These are phyloP conservation scores for Malbranchea zuffiana DNA, from an alignment of 2,329 filamentous ascomycete species.

Conservation along the genomic window DNA sequence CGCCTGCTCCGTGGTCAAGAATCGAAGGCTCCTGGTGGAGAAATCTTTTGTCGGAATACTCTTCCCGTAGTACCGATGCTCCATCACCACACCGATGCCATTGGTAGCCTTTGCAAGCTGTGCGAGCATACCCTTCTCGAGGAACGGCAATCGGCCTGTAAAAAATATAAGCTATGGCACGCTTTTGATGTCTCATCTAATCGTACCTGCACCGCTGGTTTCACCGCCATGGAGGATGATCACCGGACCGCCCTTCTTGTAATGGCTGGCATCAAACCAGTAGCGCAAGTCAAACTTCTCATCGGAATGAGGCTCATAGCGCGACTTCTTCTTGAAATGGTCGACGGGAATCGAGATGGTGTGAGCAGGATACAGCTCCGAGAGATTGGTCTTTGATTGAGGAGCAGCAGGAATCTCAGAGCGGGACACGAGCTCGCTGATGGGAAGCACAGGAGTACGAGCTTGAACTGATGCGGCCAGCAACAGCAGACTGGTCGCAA, in stretches of 20 bases:
- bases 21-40: constrained; percentile 59
- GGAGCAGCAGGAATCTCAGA: not conserved
- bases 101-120: constrained; percentile 59
- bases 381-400: constrained; percentile 12
- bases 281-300: constrained; percentile 62
- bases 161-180: constrained; percentile 16
- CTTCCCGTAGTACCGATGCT: constrained; percentile 77
- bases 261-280: constrained; percentile 70
- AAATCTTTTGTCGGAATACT: constrained; percentile 60
- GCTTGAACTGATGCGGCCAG: constrained; percentile 10
- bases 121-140: constrained; percentile 67
- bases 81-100: constrained; percentile 68
- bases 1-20: constrained; percentile 73
- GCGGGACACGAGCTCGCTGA: constrained; percentile 3
- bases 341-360: constrained; percentile 55
- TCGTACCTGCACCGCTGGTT: constrained; percentile 39
- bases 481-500: constrained; percentile 10
- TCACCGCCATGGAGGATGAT: constrained; percentile 68
- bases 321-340: constrained; percentile 70
- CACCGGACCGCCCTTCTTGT: constrained; percentile 66
- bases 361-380: constrained; percentile 35
- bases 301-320: constrained; percentile 65
- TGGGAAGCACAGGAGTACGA: constrained; percentile 6
- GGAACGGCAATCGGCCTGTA: constrained; percentile 51
- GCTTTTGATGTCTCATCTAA: not conserved